Evolutionary conservation across 139 green algal species (phyloP).

Genomic region (Tetraselmis chui): DNA sequence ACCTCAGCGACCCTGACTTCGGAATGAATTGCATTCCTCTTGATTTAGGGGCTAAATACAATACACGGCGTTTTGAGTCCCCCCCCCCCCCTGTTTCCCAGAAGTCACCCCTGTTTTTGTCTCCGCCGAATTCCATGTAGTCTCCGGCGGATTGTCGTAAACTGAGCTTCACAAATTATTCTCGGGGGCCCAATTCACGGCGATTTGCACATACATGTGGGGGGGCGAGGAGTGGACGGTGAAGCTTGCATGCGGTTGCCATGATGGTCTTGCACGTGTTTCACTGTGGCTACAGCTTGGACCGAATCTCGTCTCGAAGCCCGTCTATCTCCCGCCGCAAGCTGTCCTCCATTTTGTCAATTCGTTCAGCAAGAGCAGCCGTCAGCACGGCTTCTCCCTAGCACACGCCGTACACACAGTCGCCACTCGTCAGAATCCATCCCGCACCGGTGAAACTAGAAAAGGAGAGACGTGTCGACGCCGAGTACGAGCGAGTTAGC

Average conservation of each 20-base stretch:
- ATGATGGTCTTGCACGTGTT: no score
- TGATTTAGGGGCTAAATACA: not conserved
- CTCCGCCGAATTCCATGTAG: no score
- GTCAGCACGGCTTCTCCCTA: no score
- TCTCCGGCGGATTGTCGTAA: no score
- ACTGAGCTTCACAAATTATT: no score
- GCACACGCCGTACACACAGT: no score
- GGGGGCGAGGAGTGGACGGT: no score
- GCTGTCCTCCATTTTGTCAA: not conserved
- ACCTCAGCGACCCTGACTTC: not conserved
- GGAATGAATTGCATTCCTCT: not conserved
- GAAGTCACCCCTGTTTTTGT: not conserved
- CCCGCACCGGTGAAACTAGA: not conserved
- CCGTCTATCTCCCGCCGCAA: not conserved
- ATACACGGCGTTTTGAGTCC: not conserved
- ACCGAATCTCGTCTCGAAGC: not conserved
- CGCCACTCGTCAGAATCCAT: no score
- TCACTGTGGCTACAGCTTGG: not conserved
- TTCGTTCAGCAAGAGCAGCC: not conserved
- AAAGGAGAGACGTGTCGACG: not conserved
- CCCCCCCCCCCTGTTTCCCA: no score
- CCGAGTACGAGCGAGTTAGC: not conserved
- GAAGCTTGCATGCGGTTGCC: not conserved
- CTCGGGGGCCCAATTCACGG: not conserved
- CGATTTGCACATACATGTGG: not conserved